Conservation (phyloP, 495 filamentous ascomycete species). For the Copromyces sp. region DNA sequence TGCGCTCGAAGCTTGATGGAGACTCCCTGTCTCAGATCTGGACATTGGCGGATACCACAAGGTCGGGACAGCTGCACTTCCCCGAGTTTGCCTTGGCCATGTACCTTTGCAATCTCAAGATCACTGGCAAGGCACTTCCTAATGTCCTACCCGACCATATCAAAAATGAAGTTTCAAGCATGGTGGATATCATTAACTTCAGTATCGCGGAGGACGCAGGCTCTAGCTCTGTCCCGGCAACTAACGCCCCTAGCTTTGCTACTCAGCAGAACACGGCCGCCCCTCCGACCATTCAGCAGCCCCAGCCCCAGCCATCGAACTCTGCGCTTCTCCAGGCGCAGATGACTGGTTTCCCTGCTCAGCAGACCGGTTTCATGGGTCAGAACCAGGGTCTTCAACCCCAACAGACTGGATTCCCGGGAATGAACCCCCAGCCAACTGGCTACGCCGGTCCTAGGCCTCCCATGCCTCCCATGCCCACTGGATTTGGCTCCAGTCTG, state of each 20-base stretch:
- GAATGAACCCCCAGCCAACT: conserved; percentile 43
- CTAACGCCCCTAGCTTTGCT: conserved; percentile 73
- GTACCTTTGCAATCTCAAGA: conserved; percentile 94
- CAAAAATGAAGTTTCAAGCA: conserved; percentile 94
- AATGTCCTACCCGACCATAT: conserved; percentile 67
- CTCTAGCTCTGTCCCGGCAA: conserved; percentile 32
- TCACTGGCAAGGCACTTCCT: conserved; percentile 78
- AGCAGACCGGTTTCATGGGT: conserved; percentile 36
- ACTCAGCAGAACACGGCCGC: conserved; percentile 52
- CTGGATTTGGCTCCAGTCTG: conserved; percentile 58
- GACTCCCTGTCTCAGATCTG: conserved; percentile 80
- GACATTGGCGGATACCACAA: conserved; percentile 94
- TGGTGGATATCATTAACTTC: conserved; percentile 99
- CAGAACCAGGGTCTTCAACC: conserved; percentile 41
- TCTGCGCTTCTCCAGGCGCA: conserved; percentile 62
- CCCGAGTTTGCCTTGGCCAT: conserved; percentile 97
- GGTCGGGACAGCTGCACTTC: conserved; percentile 92
- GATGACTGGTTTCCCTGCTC: conserved; percentile 63
- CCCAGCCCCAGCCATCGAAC: conserved; percentile 72
- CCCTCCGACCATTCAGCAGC: conserved; percentile 71
- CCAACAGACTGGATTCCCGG: conserved; percentile 47
- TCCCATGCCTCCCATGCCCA: conserved; percentile 92
- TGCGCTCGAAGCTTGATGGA: conserved; percentile 79
- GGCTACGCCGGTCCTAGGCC: conserved; percentile 69
- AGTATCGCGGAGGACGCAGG: conserved; percentile 67